Base-by-base conservation (phyloP, 2,329 filamentous ascomycete genomes). In the Alternaria consortialis region DNA sequence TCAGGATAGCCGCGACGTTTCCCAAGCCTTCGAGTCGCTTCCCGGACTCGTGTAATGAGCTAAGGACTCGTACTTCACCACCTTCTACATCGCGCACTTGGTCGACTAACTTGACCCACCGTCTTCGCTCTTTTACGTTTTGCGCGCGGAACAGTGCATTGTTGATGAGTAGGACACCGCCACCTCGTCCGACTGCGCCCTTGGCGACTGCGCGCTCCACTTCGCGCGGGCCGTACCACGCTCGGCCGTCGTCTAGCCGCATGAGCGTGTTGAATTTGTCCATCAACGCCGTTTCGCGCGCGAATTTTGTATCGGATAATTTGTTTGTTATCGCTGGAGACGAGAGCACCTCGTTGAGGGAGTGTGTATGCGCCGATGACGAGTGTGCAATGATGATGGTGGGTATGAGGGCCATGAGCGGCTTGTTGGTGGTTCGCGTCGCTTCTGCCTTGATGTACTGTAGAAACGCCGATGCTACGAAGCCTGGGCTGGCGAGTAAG, bases 1-100 rank as follows among this genome's bases (percentile, higher is more conserved):
- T 97, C 65, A 97, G 81, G 29, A 97, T 90, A 1, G 93, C 93
- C 15, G 94, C 95, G 63, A 99, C 90, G 17, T 93, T 91, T 1
- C 95, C 94, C 62, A 98, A 78, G 12, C 89, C 91, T 67, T 94
- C 92, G 13, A 99, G 80, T 61, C 93, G 84, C 81, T 91, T 90
- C 1, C 95, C 95, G 77, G 94, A 97, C 82, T 97, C 94, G 78
- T 98, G 94, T 73, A 96, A 91, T 71, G 91, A 94, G 78, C 94
- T 98, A 29, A 98, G 80, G n/a, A 98, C 87, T 55, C 92, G 85
- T 1, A 93, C 92, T 67, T 97, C 93, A 1, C 94, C 95, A 5
- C 94, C 95, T 65, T 93, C 90, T 3, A 84, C 81, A 54, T 89
- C 89, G 66, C 89, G 88, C n/a, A 98, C 94, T 64, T 89, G 90